These are phyloP conservation scores for Ploettnerulaceae sp. DNA, from an alignment of 2,329 filamentous ascomycete species.

Conservation along the genomic window DNA sequence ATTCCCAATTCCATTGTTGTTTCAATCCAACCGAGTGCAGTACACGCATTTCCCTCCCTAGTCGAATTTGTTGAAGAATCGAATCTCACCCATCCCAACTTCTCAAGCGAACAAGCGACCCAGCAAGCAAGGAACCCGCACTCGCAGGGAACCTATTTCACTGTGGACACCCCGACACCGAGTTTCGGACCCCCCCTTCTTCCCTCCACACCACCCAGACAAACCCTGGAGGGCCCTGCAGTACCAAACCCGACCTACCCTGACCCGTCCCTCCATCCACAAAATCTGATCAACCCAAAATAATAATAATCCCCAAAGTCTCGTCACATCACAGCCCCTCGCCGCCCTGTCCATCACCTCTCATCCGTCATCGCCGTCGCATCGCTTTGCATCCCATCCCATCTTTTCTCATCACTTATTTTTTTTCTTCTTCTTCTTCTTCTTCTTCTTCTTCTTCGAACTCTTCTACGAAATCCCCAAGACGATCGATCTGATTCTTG, in stretches of 20 bases:
- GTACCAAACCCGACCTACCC: too few relatives aligned
- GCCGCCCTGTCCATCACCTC: background rate
- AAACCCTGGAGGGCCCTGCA: background rate
- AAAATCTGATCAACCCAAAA: background rate
- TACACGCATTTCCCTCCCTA: too few relatives aligned
- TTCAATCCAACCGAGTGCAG: slow-evolving; percentile 2
- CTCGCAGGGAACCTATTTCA: slow-evolving; percentile 2
- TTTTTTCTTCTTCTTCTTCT: background rate
- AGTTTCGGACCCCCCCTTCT: slow-evolving; percentile 21
- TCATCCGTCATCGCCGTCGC: background rate
- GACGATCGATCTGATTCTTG: background rate
- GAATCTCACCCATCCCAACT: too few relatives aligned
- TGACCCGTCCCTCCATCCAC: background rate
- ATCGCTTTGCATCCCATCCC: background rate
- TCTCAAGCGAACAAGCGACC: too few relatives aligned
- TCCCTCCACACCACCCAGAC: slow-evolving; percentile 6
- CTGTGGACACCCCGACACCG: slow-evolving; percentile 13
- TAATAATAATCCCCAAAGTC: slow-evolving; percentile 1
- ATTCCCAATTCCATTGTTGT: slow-evolving; percentile 2
- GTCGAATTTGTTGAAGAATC: too few relatives aligned
- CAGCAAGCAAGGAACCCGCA: slow-evolving; percentile 16
- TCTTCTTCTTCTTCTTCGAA: background rate
- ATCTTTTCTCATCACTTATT: background rate
- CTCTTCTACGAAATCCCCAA: background rate
- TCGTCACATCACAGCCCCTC: background rate